Evolutionary conservation across 2,329 filamentous ascomycete genomes (phyloP), one percentile per base, ranked within the genome.

Genomic region (Daldinia sp.): DNA sequence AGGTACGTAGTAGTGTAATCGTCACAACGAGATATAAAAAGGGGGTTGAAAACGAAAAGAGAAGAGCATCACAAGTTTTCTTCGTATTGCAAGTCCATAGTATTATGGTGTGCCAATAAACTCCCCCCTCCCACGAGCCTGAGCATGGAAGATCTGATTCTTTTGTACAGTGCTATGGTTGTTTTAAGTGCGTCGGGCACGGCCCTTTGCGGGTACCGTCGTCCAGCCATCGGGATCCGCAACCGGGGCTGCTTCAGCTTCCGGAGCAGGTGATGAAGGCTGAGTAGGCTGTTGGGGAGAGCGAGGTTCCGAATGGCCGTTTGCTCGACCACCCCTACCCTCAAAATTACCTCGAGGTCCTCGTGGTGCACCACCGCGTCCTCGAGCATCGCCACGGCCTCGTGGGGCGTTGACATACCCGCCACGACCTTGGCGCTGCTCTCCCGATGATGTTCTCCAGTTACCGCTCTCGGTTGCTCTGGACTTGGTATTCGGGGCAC

Each of bases 181-280:
- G 59, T 60, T 67, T 67, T 61, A 75, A 59, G 53, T 64, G 26
- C 69, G 74, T 59, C 65, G 65, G 44, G 65, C 50, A 77, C 86
- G 74, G 54, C 77, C 77, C 74, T 83, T 84, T 63, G 75, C 65
- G 7, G 79, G 69, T 60, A 89, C 89, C 28, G 87, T 90, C 70
- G 87, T 89, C 89, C 89, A 91, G 72, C 89, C 89, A 76, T 90
- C 88, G 41, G 88, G 88, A 53, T 88, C 86, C 56, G 82, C 78
- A 42, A 81, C 79, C 57, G 81, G 80, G 39, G 81, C 78, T 37
- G 76, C 74, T 59, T 82, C 75, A 10, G 66, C 72, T 37, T 77
- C 74, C 26, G 73, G 37, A n/a, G 73, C 67, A 39, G 76, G 68
- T 9, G 77, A 70, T 2, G 73, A 42, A 35, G 72, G 54, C 50